Evolutionary conservation across 129 eudicot genomes (phyloP).

Genomic region (Ambrosia trifida): DNA sequence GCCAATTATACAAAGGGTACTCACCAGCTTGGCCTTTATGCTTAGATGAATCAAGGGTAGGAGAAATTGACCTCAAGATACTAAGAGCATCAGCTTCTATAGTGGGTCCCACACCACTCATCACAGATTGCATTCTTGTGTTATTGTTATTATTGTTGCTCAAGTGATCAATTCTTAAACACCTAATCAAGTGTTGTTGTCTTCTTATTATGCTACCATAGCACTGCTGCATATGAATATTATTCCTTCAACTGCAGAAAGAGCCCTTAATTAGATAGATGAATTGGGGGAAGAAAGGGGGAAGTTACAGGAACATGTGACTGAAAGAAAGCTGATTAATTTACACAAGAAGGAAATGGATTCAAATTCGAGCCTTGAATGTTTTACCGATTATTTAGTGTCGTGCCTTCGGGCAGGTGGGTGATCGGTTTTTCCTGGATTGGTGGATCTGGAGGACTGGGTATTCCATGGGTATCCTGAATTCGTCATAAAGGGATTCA

Average conservation of each 20-base stretch:
- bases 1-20: constrained; percentile 1
- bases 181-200: constrained; percentile 59
- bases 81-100: constrained; percentile 64
- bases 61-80: constrained; percentile 71
- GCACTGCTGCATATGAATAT: constrained; percentile 39
- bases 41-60: constrained; percentile 57
- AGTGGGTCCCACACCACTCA: constrained; percentile 36
- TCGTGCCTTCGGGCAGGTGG: no score
- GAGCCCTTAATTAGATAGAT: neutral
- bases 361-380: no score
- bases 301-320: neutral
- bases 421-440: no score
- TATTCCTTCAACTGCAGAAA: constrained; percentile 24
- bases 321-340: neutral
- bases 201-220: constrained; percentile 58
- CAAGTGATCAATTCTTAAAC: constrained; percentile 39
- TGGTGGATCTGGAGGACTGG: no score
- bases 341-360: neutral
- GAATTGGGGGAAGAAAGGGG: neutral
- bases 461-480: no score
- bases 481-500: no score
- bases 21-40: constrained; percentile 99
- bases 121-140: constrained; percentile 52
- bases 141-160: constrained; percentile 20
- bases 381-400: no score